A percentile compares a stretch with the other conserved stretches of the same genome.
Conservation (phyloP, 202 grass and related monocot species). For the Tripidium arundinaceum region DNA sequence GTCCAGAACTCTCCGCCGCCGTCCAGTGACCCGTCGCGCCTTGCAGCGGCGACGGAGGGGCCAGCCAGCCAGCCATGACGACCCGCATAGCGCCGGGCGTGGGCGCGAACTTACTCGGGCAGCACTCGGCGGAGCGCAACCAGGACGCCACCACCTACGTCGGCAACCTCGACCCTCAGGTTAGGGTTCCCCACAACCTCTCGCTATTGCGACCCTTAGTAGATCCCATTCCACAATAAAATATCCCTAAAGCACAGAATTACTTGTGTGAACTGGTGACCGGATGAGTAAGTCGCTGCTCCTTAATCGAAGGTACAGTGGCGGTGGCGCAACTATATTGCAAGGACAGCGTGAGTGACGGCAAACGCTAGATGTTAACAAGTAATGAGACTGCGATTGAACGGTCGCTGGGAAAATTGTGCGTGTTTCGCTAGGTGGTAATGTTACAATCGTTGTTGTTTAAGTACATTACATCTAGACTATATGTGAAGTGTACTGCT, state of each 20-base stretch:
- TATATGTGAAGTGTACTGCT: neutral
- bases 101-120: conserved; percentile 85
- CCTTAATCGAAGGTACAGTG: neutral
- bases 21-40: neutral
- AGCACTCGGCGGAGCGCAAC: conserved; percentile 97
- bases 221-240: neutral
- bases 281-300: neutral
- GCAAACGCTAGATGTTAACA: neutral
- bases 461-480: neutral
- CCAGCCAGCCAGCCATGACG: conserved; percentile 55
- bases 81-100: conserved; percentile 94
- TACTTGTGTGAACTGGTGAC: neutral
- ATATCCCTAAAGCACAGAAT: neutral
- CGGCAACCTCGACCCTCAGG: conserved; percentile 95
- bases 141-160: conserved; percentile 98
- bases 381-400: neutral
- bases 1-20: neutral
- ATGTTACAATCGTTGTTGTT: neutral
- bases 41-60: neutral
- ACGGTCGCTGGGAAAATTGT: neutral
- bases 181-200: conserved; percentile 22
- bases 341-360: neutral
- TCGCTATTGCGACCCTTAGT: neutral
- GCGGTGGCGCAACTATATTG: neutral
- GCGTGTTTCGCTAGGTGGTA: neutral